phyloP scores from a whole-genome alignment of 1,284 basidiomycete species.

The Vanrija sp. region DNA sequence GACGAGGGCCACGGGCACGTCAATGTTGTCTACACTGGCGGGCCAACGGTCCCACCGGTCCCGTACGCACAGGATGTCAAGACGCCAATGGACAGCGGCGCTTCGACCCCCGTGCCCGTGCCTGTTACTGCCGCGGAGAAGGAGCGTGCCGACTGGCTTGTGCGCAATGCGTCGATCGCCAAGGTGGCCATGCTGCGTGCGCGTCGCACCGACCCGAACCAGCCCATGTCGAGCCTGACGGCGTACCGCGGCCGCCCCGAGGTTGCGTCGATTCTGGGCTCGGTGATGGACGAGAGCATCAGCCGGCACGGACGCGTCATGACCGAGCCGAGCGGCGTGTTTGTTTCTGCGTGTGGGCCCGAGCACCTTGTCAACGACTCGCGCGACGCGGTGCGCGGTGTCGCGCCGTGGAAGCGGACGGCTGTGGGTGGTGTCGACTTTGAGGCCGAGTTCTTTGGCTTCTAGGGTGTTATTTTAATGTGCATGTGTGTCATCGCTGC shows the following conservation, averaged over 20 bases:
- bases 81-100: constrained; percentile 38
- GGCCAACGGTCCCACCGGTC: too few species aligned
- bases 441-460: constrained; percentile 42
- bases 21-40: too few species aligned
- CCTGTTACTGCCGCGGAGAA: constrained; percentile 19
- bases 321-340: constrained; percentile 28
- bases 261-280: constrained; percentile 19
- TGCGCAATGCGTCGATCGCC: constrained; percentile 20
- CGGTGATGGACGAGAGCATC: constrained; percentile 27
- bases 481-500: too few species aligned
- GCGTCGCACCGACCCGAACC: constrained; percentile 7
- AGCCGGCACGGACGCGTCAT: constrained; percentile 14
- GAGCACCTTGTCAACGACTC: constrained; percentile 30
- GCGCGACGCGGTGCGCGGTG: constrained; percentile 22
- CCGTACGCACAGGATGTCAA: too few species aligned
- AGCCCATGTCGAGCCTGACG: constrained; percentile 21
- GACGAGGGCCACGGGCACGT: neutral
- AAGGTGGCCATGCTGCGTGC: constrained; percentile 2
- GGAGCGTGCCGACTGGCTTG: constrained; percentile 27
- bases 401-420: constrained; percentile 26
- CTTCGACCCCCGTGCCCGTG: constrained; percentile 45
- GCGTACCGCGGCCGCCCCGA: constrained; percentile 32
- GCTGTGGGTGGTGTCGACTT: constrained; percentile 41
- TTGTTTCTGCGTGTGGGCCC: constrained; percentile 42
- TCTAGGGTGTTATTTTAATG: constrained; percentile 11